phyloP scores from a whole-genome alignment of 179 eudicot genomes.

The Actinidia chinensis region DNA sequence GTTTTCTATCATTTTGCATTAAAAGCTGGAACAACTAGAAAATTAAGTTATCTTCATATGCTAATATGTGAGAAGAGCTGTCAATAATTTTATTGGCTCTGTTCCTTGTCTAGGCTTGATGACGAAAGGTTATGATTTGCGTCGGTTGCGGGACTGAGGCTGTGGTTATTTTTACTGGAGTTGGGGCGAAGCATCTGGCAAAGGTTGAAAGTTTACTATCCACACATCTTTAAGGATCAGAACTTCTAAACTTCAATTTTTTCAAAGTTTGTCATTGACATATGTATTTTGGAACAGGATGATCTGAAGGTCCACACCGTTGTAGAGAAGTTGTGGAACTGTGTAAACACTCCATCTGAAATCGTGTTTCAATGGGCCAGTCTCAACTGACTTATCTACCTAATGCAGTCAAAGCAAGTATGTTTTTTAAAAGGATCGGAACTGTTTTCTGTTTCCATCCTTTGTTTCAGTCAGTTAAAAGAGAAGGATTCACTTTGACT shows the following conservation, averaged over 20 bases:
- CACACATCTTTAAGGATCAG: no score
- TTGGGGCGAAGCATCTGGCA: conserved; percentile 91
- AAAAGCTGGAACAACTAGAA: background rate
- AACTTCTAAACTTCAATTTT: conserved; percentile 5
- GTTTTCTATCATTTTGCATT: background rate
- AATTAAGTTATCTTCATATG: background rate
- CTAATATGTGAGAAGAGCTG: background rate
- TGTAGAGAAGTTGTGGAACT: conserved; percentile 91
- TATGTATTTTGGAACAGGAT: conserved; percentile 44
- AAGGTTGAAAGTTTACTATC: no score
- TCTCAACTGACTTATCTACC: conserved; percentile 84
- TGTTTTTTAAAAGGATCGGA: background rate
- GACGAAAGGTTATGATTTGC: conserved; percentile 92
- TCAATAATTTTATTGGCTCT: conserved; percentile 12
- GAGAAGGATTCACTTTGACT: background rate
- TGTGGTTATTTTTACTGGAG: conserved; percentile 96
- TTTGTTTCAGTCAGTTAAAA: background rate
- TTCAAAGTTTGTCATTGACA: background rate
- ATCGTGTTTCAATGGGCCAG: conserved; percentile 98
- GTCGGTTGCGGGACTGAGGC: conserved; percentile 99
- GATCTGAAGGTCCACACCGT: conserved; percentile 96
- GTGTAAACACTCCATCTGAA: conserved; percentile 95
- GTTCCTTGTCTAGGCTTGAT: conserved; percentile 62
- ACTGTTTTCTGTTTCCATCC: background rate
- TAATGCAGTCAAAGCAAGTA: conserved; percentile 93